phyloP scores from a whole-genome alignment of 2,329 filamentous ascomycete species.

The Fusarium temperatum region DNA sequence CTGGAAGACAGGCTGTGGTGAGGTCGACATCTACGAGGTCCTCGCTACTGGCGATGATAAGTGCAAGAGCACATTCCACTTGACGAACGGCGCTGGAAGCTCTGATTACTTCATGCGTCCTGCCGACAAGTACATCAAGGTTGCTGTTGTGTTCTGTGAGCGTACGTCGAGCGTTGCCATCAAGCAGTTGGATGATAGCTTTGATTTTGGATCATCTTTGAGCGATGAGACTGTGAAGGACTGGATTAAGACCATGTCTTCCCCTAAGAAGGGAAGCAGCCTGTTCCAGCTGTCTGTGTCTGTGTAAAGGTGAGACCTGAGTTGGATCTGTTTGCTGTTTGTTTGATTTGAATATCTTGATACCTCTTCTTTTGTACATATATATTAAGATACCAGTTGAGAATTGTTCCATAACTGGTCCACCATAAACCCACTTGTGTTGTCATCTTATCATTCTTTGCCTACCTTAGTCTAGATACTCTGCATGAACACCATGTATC shows the following conservation, averaged over 20 bases:
- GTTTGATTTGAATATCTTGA: background rate
- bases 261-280: constrained; percentile 28
- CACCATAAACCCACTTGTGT: background rate
- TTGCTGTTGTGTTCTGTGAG: constrained; percentile 69
- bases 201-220: constrained; percentile 53
- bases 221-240: constrained; percentile 49
- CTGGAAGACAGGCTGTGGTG: constrained; percentile 75
- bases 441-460: background rate
- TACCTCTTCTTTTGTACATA: constrained; percentile 22
- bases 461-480: background rate
- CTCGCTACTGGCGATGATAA: constrained; percentile 70
- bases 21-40: constrained; percentile 80
- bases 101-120: constrained; percentile 79
- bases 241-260: constrained; percentile 44
- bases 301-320: background rate
- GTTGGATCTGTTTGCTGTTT: background rate
- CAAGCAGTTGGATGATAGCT: constrained; percentile 57
- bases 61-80: constrained; percentile 77
- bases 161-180: constrained; percentile 63
- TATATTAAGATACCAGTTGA: constrained; percentile 17
- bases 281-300: constrained; percentile 32
- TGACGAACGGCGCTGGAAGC: constrained; percentile 69
- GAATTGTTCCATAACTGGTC: background rate
- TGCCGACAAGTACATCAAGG: constrained; percentile 65
- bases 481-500: background rate